Evolutionary conservation across 2,329 filamentous ascomycete species (phyloP).

Genomic region (Aspergillus sp.): DNA sequence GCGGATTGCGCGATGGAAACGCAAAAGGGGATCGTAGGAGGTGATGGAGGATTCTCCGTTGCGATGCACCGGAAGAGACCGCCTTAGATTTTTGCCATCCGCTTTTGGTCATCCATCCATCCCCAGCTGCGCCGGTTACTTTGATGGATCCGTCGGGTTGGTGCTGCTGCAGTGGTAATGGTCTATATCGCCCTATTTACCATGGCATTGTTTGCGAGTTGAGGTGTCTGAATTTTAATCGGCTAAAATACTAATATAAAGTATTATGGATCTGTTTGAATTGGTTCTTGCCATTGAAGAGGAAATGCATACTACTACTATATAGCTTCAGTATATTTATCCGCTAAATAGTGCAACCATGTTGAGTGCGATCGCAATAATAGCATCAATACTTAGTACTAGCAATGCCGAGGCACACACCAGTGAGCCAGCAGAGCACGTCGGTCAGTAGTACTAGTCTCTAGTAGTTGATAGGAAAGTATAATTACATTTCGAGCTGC

Average conservation of each 20-base stretch:
- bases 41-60: slow-evolving; percentile 20
- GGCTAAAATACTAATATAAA: no score
- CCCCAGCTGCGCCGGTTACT: slow-evolving; percentile 2
- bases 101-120: slow-evolving; percentile 15
- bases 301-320: no score
- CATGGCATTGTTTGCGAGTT: no score
- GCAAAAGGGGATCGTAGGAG: slow-evolving; percentile 9
- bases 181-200: no score
- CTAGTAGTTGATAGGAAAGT: neutral
- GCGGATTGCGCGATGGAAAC: slow-evolving; percentile 17
- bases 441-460: no score
- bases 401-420: neutral
- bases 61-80: slow-evolving; percentile 22
- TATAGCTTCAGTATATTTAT: neutral
- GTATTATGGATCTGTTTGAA: no score
- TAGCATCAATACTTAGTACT: no score
- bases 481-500: slow-evolving; percentile 19
- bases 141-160: neutral
- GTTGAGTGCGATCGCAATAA: neutral
- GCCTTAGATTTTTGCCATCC: slow-evolving; percentile 23
- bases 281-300: no score
- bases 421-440: neutral
- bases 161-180: neutral
- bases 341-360: neutral
- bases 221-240: no score